phyloP scores from a whole-genome alignment of 768 basidiomycete species.

The Coprinopsis strossmayeri region DNA sequence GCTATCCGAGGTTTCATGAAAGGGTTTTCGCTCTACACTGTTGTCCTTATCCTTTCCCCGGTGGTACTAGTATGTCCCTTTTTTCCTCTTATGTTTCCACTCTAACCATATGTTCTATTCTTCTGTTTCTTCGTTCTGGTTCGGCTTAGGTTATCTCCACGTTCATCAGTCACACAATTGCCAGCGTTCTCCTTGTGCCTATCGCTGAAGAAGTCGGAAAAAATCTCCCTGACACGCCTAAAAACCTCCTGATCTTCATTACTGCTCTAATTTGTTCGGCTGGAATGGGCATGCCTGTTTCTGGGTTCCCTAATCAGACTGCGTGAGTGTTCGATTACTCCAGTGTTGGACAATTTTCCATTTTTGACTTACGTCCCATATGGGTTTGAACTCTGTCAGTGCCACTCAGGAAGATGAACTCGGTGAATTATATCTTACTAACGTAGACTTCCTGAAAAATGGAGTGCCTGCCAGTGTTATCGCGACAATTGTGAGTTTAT shows the following conservation, averaged over 20 bases:
- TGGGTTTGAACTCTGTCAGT: conserved; percentile 27
- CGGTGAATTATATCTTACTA: conserved; percentile 79
- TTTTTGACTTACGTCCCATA: conserved; percentile 13
- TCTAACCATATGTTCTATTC: neutral
- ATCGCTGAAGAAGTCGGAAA: conserved; percentile 88
- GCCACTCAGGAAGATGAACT: conserved; percentile 94
- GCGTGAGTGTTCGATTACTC: conserved; percentile 52
- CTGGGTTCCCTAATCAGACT: conserved; percentile 98
- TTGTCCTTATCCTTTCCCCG: conserved; percentile 64
- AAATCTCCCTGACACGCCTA: conserved; percentile 63
- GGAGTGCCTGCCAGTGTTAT: conserved; percentile 93
- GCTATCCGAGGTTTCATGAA: conserved; percentile 53
- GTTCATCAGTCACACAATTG: conserved; percentile 96
- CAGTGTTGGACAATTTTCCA: conserved; percentile 9
- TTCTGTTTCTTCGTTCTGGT: conserved; percentile 31
- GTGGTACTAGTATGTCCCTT: conserved; percentile 55
- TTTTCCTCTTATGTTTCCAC: neutral
- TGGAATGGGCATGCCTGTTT: conserved; percentile 98
- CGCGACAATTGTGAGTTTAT: conserved; percentile 61
- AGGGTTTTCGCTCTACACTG: conserved; percentile 58
- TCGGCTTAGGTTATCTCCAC: conserved; percentile 69
- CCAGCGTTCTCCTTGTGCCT: conserved; percentile 92
- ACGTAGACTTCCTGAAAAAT: conserved; percentile 88
- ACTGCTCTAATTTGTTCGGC: conserved; percentile 89
- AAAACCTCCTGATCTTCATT: conserved; percentile 85